Base-by-base conservation (phyloP, 2,329 filamentous ascomycete genomes). In the Trichoderma breve region DNA sequence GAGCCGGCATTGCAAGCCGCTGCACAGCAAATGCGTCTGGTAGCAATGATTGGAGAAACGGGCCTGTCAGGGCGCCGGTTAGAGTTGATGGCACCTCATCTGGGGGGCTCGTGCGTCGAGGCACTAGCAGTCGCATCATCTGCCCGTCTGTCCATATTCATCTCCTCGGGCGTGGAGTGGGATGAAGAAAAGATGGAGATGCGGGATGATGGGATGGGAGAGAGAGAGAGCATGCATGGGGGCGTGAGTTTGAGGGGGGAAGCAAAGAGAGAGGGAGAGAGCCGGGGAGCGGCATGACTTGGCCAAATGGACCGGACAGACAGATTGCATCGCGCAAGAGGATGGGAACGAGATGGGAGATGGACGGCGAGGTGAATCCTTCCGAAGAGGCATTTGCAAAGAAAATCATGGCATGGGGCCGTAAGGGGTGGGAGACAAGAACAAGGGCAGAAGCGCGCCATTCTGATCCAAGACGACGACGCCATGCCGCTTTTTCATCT, bases 41-140 rank as follows among this genome's bases (percentile, higher is more conserved):
- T 15, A 39, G 14, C 21, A 21, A n/a, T 57, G 66, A 69, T 69
- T n/a, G 66, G 55, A n/a, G 18, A 14, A 43, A 28, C 14, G n/a
- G 12, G 18, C 55, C 26, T 47, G 53, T 69, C 66, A 69, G 66
- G 66, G 66, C 66, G 66, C 66, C 18, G 55, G 36, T 24, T 69
- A 61, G 66, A 69, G 66, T 61, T 69, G 66, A 69, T 26, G 66
- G 66, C 55, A 30, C 36, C 55, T 69, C 66, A 60, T 61, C 66
- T 51, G 28, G 57, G 55, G 53, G 65, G 34, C 36, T 60, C 51
- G 26, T 68, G 64, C 64, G 53, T 47, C 12, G 15, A 24, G 47
- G 47, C 47, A 53, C 47, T 53, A 53, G 47, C 51, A 18, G n/a
- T 34, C 11, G 53, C n/a, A 32, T 68, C 36, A 43, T 58, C 65